Conservation (phyloP, 1,284 basidiomycete species). For the Leucoagaricus sp. region DNA sequence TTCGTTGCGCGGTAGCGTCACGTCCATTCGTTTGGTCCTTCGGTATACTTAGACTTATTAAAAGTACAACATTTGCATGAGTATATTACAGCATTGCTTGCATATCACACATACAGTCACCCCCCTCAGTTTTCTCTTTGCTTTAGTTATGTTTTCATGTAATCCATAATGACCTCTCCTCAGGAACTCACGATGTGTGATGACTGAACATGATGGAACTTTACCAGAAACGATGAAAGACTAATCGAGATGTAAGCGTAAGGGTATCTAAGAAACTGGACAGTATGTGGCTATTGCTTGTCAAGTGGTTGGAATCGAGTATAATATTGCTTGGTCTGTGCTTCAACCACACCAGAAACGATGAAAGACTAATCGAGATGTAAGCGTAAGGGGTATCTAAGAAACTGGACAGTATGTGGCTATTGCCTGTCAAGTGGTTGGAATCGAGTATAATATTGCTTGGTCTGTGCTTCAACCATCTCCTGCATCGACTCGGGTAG, state of each 20-base stretch:
- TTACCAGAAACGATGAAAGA: no score
- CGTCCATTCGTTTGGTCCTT: conserved; percentile 8
- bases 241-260: no score
- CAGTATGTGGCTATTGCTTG: conserved; percentile 16
- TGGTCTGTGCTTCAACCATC: conserved; percentile 75
- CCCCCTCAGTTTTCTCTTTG: conserved; percentile 10
- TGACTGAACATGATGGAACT: background rate
- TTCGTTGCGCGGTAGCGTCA: conserved; percentile 3
- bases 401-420: background rate
- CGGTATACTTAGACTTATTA: conserved; percentile 12
- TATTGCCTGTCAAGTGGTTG: conserved; percentile 35
- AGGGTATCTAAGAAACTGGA: background rate
- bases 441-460: conserved; percentile 57
- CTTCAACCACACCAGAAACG: no score
- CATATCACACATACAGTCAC: background rate
- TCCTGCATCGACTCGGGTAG: conserved; percentile 92
- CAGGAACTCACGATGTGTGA: background rate
- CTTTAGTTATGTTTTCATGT: conserved; percentile 17
- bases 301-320: conserved; percentile 46
- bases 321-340: conserved; percentile 70
- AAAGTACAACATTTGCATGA: conserved; percentile 12
- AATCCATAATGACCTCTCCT: conserved; percentile 12
- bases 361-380: no score
- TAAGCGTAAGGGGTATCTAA: background rate
- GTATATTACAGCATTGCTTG: conserved; percentile 13